These are phyloP conservation scores for Salix caprea DNA, from an alignment of 345 rosid species.

Conservation along the genomic window DNA sequence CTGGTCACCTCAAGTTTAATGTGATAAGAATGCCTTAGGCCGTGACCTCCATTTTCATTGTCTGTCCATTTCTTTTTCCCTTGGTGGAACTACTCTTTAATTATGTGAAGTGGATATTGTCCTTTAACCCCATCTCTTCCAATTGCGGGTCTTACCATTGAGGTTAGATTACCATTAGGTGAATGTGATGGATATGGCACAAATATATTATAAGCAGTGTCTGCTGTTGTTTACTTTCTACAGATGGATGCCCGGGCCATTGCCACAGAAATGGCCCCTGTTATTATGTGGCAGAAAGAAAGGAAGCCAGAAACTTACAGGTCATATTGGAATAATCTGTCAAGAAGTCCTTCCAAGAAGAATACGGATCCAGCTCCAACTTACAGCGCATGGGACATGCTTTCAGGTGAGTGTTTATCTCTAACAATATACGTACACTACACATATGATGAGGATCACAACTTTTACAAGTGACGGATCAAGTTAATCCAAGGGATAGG, in stretches of 20 bases:
- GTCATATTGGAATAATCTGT: conserved; percentile 63
- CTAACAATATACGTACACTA: not conserved
- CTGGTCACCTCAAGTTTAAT: not conserved
- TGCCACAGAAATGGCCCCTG: conserved; percentile 84
- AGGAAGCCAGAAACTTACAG: conserved; percentile 56
- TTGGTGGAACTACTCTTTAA: not conserved
- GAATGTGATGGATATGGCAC: not conserved
- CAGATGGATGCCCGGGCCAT: conserved; percentile 91
- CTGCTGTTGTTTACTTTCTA: conserved; percentile 5
- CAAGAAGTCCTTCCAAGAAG: conserved; percentile 45
- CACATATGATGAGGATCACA: too few species aligned
- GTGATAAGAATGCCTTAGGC: too few species aligned
- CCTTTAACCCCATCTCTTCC: too few species aligned
- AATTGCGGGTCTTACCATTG: not conserved
- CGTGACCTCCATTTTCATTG: too few species aligned
- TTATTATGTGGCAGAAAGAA: conserved; percentile 83
- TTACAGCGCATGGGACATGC: conserved; percentile 75
- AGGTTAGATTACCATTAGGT: not conserved
- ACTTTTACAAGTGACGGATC: not conserved
- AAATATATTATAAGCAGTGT: not conserved
- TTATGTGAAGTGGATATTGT: not conserved
- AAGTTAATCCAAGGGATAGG: not conserved
- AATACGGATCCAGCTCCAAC: conserved; percentile 41
- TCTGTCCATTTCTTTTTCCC: not conserved
- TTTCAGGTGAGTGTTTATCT: conserved; percentile 49